Percentiles rank a stretch among this genome's conserved stretches.
Evolutionary conservation across 2,329 filamentous ascomycete species (phyloP).

Genomic region (Tolypocladium nubicola): DNA sequence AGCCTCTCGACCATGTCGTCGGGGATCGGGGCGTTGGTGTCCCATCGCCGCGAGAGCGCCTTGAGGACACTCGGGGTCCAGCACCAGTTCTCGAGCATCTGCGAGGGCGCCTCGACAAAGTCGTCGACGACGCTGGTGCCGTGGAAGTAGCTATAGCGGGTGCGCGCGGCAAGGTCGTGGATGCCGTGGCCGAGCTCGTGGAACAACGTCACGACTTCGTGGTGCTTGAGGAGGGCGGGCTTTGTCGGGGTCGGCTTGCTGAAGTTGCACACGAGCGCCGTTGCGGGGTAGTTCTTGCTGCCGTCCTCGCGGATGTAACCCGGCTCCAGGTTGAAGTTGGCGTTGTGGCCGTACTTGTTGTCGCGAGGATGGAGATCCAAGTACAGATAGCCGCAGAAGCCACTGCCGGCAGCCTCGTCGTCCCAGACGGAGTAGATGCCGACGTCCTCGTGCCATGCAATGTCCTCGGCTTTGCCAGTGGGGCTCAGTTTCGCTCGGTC

Average conservation of each 20-base stretch:
- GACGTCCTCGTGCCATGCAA: conserved; percentile 77
- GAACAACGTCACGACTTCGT: conserved; percentile 75
- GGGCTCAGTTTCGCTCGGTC: conserved; percentile 56
- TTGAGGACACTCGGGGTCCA: conserved; percentile 57
- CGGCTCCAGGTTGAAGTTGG: conserved; percentile 74
- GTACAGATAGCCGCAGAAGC: conserved; percentile 74
- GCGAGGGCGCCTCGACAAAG: conserved; percentile 61
- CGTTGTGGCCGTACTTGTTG: conserved; percentile 77
- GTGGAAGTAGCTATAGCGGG: conserved; percentile 55
- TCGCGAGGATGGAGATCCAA: conserved; percentile 70
- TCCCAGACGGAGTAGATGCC: conserved; percentile 77
- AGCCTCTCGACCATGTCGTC: conserved; percentile 65
- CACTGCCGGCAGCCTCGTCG: conserved; percentile 56
- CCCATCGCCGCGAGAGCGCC: conserved; percentile 62
- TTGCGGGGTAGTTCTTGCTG: conserved; percentile 63
- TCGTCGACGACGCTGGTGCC: conserved; percentile 56
- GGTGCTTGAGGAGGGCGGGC: conserved; percentile 70
- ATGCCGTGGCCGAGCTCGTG: conserved; percentile 66
- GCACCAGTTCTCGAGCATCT: conserved; percentile 71
- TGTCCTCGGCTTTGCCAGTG: conserved; percentile 58
- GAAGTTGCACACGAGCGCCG: conserved; percentile 77
- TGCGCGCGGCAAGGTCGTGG: conserved; percentile 55
- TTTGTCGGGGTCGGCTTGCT: conserved; percentile 68
- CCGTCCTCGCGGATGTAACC: conserved; percentile 58
- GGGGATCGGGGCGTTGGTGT: conserved; percentile 58